Conservation (phyloP, 202 grass and related monocot species). For the Setaria viridis region DNA sequence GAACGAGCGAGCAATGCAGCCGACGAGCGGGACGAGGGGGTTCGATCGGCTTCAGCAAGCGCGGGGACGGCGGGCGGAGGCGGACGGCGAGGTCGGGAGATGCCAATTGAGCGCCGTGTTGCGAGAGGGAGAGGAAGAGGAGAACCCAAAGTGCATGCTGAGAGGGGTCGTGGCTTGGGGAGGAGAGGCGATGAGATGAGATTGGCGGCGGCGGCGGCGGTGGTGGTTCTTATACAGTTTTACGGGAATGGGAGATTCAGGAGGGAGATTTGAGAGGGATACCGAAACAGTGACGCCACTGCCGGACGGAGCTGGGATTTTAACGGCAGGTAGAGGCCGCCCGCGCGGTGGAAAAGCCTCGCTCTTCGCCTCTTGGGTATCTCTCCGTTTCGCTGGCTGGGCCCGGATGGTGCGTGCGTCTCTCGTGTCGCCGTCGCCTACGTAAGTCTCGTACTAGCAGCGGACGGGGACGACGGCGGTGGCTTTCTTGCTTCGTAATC, state of each 20-base stretch:
- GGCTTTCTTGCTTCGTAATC: background rate
- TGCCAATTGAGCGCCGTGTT: background rate
- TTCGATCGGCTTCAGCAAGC: conserved; percentile 21
- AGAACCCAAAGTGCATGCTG: background rate
- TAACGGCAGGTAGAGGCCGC: conserved; percentile 16
- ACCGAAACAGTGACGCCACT: conserved; percentile 22
- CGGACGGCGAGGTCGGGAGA: background rate
- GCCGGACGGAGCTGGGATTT: background rate
- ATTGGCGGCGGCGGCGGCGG: background rate
- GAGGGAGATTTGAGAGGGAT: conserved; percentile 49
- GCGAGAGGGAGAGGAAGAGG: conserved; percentile 16
- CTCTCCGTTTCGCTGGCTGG: background rate
- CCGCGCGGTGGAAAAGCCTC: conserved; percentile 15
- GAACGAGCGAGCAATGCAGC: conserved; percentile 21
- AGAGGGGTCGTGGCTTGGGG: background rate
- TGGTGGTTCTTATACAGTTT: background rate
- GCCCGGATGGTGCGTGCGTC: background rate
- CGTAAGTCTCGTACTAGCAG: background rate
- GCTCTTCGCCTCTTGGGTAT: background rate
- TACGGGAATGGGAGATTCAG: background rate
- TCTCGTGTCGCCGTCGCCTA: background rate
- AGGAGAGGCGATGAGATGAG: background rate
- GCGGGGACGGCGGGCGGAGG: conserved; percentile 5
- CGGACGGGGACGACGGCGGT: background rate
- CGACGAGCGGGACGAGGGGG: no score